phyloP scores from a whole-genome alignment of 2,329 filamentous ascomycete species.

The Calonectria naviculata region DNA sequence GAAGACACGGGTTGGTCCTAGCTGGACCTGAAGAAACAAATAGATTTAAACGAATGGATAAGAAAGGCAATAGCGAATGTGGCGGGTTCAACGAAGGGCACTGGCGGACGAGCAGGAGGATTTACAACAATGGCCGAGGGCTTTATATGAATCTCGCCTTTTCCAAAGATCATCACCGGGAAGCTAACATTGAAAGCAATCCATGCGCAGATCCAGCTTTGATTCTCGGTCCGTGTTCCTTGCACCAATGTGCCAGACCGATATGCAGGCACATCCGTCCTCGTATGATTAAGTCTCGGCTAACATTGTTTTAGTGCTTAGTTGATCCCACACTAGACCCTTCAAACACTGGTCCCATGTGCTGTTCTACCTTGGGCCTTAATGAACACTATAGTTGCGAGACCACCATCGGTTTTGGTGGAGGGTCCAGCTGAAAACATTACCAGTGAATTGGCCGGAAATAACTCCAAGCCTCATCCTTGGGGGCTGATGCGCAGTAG shows the following conservation, averaged over 20 bases:
- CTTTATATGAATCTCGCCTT: constrained; percentile 6
- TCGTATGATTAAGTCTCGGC: not conserved
- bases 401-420: not conserved
- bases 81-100: not conserved
- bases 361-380: not conserved
- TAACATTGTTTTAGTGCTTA: not conserved
- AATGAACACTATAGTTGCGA: not conserved
- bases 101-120: not conserved
- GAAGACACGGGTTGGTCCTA: not conserved
- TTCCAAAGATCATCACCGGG: not conserved
- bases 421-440: not conserved
- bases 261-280: not conserved
- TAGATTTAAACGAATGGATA: not conserved
- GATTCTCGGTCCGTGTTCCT: not conserved
- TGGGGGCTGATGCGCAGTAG: not conserved
- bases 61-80: not conserved
- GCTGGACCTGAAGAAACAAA: not conserved
- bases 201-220: not conserved
- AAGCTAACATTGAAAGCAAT: not conserved
- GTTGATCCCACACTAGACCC: not conserved
- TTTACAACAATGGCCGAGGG: not conserved
- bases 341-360: not conserved
- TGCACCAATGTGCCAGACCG: not conserved
- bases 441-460: not conserved
- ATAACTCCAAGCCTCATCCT: not conserved